Evolutionary conservation across 768 basidiomycete genomes (phyloP).

Genomic region (Termitomyces bulborhizus): DNA sequence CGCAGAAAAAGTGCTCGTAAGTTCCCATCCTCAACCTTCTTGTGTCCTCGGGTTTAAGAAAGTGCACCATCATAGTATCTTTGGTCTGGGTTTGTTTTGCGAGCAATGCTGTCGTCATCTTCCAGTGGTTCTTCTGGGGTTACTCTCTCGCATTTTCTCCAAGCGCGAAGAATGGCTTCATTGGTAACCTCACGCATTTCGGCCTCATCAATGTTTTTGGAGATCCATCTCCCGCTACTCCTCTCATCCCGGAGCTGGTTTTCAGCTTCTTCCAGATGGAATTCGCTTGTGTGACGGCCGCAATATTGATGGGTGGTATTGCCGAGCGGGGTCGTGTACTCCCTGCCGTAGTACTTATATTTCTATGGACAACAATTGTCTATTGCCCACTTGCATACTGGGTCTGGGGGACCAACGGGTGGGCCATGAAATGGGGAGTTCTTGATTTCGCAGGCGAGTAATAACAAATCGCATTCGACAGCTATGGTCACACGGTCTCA

Average conservation of each 20-base stretch:
- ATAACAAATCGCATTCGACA: background rate
- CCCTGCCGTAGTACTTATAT: conserved; percentile 75
- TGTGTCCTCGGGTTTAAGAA: background rate
- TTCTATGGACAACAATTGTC: conserved; percentile 82
- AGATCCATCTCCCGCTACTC: conserved; percentile 71
- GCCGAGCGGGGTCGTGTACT: conserved; percentile 84
- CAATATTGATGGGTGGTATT: conserved; percentile 70
- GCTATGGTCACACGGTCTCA: background rate
- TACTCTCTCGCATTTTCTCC: conserved; percentile 83
- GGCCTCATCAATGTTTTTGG: conserved; percentile 68
- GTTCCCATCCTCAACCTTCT: conserved; percentile 6
- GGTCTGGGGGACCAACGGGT: conserved; percentile 78
- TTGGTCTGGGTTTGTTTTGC: conserved; percentile 74
- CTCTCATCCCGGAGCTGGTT: conserved; percentile 74
- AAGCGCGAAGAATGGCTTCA: conserved; percentile 66
- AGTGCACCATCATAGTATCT: conserved; percentile 33
- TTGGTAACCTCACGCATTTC: conserved; percentile 77
- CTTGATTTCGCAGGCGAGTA: conserved; percentile 78
- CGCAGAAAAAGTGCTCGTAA: conserved; percentile 58
- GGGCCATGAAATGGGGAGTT: conserved; percentile 81
- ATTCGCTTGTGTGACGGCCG: conserved; percentile 78
- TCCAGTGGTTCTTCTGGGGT: conserved; percentile 69
- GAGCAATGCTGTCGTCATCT: conserved; percentile 68
- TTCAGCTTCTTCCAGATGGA: conserved; percentile 88
- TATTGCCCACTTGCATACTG: conserved; percentile 87